Conservation (phyloP, 1,139 yeast species). For the Maudiozyma humilis region DNA sequence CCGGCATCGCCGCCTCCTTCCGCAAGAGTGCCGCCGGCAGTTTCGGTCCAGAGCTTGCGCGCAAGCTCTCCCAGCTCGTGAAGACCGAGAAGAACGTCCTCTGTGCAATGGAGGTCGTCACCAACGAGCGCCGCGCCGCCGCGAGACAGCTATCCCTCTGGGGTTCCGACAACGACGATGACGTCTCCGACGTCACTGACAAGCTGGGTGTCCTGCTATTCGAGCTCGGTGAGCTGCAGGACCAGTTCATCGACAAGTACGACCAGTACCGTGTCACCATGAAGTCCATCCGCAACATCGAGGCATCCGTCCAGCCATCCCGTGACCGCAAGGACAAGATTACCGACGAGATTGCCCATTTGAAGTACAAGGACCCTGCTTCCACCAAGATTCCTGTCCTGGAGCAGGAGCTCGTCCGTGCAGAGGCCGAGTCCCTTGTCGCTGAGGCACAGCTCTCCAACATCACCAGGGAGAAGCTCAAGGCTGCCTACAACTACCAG, state of each 20-base stretch:
- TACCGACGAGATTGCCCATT: constrained; percentile 74
- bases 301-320: constrained; percentile 80
- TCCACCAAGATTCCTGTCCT: constrained; percentile 72
- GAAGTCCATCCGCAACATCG: constrained; percentile 75
- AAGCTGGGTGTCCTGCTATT: constrained; percentile 75
- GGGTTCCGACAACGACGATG: constrained; percentile 84
- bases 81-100: constrained; percentile 77
- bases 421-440: constrained; percentile 83
- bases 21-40: constrained; percentile 68
- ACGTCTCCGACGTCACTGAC: constrained; percentile 77
- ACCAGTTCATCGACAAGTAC: constrained; percentile 77
- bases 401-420: constrained; percentile 84
- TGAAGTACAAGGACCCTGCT: constrained; percentile 78
- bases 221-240: constrained; percentile 82
- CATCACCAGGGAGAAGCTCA: constrained; percentile 78
- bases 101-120: constrained; percentile 71
- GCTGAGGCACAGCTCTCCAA: constrained; percentile 87
- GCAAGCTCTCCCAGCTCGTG: constrained; percentile 67
- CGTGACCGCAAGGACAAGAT: constrained; percentile 81
- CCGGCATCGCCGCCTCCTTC: constrained; percentile 56
- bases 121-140: constrained; percentile 71
- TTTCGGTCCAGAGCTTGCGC: constrained; percentile 69
- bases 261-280: constrained; percentile 80
- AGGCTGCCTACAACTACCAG: constrained; percentile 77
- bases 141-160: constrained; percentile 76